These are phyloP conservation scores for Penicillium sp. DNA, from an alignment of 2,329 filamentous ascomycete species.

Conservation along the genomic window DNA sequence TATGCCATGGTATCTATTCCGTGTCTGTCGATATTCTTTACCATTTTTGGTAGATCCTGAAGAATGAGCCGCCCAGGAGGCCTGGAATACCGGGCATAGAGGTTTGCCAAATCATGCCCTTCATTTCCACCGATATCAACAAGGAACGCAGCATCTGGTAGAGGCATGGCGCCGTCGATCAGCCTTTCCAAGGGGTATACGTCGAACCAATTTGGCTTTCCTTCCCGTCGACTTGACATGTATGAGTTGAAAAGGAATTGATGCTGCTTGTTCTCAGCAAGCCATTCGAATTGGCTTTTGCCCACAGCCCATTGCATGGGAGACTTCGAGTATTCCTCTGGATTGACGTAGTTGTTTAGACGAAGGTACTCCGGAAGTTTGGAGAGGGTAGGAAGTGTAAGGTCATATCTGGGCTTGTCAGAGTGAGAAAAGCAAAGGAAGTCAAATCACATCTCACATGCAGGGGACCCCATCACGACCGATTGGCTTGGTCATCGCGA, in stretches of 20 bases:
- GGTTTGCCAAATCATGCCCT: constrained; percentile 37
- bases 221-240: constrained; percentile 34
- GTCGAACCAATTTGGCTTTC: constrained; percentile 32
- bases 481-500: constrained; percentile 27
- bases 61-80: constrained; percentile 38
- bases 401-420: constrained; percentile 17
- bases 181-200: constrained; percentile 31
- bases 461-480: constrained; percentile 31
- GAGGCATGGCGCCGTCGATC: constrained; percentile 20
- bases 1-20: constrained; percentile 32
- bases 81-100: constrained; percentile 33
- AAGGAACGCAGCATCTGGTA: constrained; percentile 32
- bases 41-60: constrained; percentile 40
- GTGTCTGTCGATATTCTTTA: constrained; percentile 10
- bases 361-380: constrained; percentile 34
- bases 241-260: constrained; percentile 34
- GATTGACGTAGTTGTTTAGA: constrained; percentile 25
- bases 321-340: constrained; percentile 28
- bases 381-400: constrained; percentile 33
- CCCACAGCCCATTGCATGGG: constrained; percentile 36
- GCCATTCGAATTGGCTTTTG: constrained; percentile 36
- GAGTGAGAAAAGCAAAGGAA: not conserved
- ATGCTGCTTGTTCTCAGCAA: constrained; percentile 25
- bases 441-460: constrained; percentile 23
- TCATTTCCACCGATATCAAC: constrained; percentile 46